Evolutionary conservation across 2,329 filamentous ascomycete genomes (phyloP), one percentile per base, ranked within the genome.

Genomic region (Alternaria sp.): DNA sequence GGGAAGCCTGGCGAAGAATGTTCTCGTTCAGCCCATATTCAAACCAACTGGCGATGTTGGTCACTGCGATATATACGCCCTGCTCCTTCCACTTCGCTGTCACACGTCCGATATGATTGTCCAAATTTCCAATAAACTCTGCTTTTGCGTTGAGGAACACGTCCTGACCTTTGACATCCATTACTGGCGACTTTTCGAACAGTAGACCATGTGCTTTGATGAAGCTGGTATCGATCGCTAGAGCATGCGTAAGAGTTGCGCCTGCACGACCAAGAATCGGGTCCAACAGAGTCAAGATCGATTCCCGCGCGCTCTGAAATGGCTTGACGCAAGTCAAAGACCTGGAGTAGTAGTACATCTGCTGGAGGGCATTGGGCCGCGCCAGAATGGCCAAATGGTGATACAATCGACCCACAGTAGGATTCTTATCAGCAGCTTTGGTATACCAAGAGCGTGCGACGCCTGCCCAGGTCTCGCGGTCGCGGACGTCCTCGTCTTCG

Each of bases 301-400:
- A 91, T 49, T 92, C 90, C 5, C 85, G 83, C 0, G 90, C 88
- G n/a, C 87, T 89, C 0, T 78, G 74, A 59, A 94, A 94, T 0
- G 89, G 88, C 2, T 88, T 83, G 0, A 86, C 81, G 0, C 91
- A 91, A 28, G 88, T 91, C 0, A 94, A 81, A 0, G 88, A 88
- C 62, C 92, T 92, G 0, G 84, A 80, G 65, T 93, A 94, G 61
- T 87, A 91, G 68, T 87, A 93, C 0, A 94, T 77, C 72, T 94
- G 91, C 57, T 90, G 87, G 0, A 93, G 77, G 0, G 86, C 85
- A 60, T 91, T 89, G 0, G 90, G 90, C 0, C 90, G 80, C 0
- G 91, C 89, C 0, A 94, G 76, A 26, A 94, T 94, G 0, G 93
- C 94, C 0, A 97, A 81, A 70, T 97, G 93, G 67, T 98, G 93